These are phyloP conservation scores for Diplosphaera chodatii DNA, from an alignment of 139 green algal species.

Conservation along the genomic window DNA sequence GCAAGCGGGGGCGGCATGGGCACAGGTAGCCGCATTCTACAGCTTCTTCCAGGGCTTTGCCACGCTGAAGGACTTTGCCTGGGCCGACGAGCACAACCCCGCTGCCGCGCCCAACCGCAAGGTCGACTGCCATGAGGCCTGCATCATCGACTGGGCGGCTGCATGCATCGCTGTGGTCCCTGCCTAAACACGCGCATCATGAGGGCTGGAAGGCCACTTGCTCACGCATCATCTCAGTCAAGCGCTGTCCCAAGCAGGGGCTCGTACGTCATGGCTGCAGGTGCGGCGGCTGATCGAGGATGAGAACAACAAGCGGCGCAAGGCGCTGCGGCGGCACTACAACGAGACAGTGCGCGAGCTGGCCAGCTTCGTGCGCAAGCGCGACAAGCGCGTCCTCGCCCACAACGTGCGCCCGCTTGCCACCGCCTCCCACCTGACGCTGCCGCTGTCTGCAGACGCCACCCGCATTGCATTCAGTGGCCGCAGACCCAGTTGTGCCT, in stretches of 20 bases:
- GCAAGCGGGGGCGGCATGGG: conserved; percentile 9
- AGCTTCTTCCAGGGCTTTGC: conserved; percentile 71
- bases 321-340: conserved; percentile 50
- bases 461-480: background rate
- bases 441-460: background rate
- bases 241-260: too few relatives aligned
- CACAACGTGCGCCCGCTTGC: background rate
- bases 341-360: conserved; percentile 83
- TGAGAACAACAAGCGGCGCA: conserved; percentile 75
- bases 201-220: too few relatives aligned
- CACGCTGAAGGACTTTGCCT: conserved; percentile 78
- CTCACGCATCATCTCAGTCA: too few relatives aligned
- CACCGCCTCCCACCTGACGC: too few relatives aligned
- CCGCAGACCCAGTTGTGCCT: too few relatives aligned
- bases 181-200: too few relatives aligned
- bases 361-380: conserved; percentile 79
- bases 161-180: too few relatives aligned
- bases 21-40: conserved; percentile 80
- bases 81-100: conserved; percentile 82
- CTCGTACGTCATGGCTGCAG: too few relatives aligned
- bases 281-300: conserved; percentile 86
- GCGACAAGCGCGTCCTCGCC: conserved; percentile 72
- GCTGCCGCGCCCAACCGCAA: conserved; percentile 68
- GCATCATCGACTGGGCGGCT: too few relatives aligned
- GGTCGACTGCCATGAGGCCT: conserved; percentile 35